A percentile compares a stretch with the other conserved stretches of the same genome.
Evolutionary conservation across 805 yeast species (phyloP).

Genomic region (Spencermartinsiella europaea): DNA sequence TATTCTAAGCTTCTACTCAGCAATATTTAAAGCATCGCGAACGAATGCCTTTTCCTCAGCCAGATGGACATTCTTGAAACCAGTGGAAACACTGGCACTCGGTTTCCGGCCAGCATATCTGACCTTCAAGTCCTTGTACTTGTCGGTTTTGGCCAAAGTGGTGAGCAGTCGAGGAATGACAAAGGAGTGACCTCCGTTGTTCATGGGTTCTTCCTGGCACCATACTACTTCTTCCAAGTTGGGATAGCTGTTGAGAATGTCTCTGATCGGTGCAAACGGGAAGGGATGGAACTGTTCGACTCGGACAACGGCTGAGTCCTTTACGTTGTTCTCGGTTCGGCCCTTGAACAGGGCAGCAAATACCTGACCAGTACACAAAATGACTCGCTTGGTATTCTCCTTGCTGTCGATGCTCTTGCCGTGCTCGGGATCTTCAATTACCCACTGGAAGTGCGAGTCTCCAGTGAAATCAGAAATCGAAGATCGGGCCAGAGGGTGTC

Average conservation of each 20-base stretch:
- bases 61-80: slow-evolving; percentile 80
- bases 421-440: slow-evolving; percentile 85
- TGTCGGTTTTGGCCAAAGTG: slow-evolving; percentile 66
- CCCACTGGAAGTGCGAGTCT: slow-evolving; percentile 91
- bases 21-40: slow-evolving; percentile 56
- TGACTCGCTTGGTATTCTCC: slow-evolving; percentile 82
- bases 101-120: slow-evolving; percentile 98
- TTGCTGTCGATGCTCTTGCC: slow-evolving; percentile 71
- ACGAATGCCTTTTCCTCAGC: slow-evolving; percentile 88
- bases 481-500: slow-evolving; percentile 98
- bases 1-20: background rate
- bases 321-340: slow-evolving; percentile 72
- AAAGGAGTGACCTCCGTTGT: slow-evolving; percentile 86
- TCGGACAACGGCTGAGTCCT: slow-evolving; percentile 80
- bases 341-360: slow-evolving; percentile 86
- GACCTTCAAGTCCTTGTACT: slow-evolving; percentile 50
- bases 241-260: slow-evolving; percentile 73
- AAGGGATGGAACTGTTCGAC: slow-evolving; percentile 97
- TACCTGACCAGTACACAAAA: slow-evolving; percentile 89
- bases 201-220: slow-evolving; percentile 99
- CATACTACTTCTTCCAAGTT: slow-evolving; percentile 82
- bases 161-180: slow-evolving; percentile 81
- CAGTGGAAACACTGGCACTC: slow-evolving; percentile 97
- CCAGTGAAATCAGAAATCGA: slow-evolving; percentile 77
- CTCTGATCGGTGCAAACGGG: slow-evolving; percentile 94